Conservation (phyloP, 768 basidiomycete genomes). For the Podaxis sp. region DNA sequence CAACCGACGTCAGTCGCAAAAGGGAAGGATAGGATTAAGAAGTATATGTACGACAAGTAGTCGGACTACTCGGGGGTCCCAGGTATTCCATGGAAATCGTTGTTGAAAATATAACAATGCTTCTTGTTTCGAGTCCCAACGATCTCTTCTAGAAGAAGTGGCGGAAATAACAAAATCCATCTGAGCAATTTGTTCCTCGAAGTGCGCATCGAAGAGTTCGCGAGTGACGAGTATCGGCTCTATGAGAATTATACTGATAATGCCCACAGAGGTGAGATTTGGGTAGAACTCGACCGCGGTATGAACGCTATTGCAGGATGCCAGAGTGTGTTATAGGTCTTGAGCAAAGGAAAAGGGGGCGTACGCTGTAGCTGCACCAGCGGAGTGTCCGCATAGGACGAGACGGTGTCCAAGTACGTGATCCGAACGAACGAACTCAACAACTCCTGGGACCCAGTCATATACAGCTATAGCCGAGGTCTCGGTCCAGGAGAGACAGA, state of each 20-base stretch:
- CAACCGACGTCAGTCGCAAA: background rate
- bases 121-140: slow-evolving; percentile 40
- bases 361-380: slow-evolving; percentile 41
- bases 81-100: slow-evolving; percentile 44
- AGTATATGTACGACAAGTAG: slow-evolving; percentile 32
- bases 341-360: slow-evolving; percentile 11
- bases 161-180: slow-evolving; percentile 38
- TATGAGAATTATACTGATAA: slow-evolving; percentile 36
- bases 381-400: slow-evolving; percentile 44
- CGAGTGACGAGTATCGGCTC: slow-evolving; percentile 44
- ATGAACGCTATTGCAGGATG: slow-evolving; percentile 31
- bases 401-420: slow-evolving; percentile 34
- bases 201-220: slow-evolving; percentile 34
- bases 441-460: slow-evolving; percentile 39
- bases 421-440: slow-evolving; percentile 32
- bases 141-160: slow-evolving; percentile 35
- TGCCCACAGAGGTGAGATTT: slow-evolving; percentile 28
- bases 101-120: slow-evolving; percentile 44
- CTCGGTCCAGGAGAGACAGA: background rate
- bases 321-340: background rate
- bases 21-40: background rate
- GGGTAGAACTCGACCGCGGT: slow-evolving; percentile 33
- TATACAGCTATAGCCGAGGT: slow-evolving; percentile 27
- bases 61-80: slow-evolving; percentile 41
- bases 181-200: slow-evolving; percentile 36